Evolutionary conservation across 805 yeast species (phyloP), one percentile per base, ranked within the genome.

Genomic region (Cephaloascus fragrans): DNA sequence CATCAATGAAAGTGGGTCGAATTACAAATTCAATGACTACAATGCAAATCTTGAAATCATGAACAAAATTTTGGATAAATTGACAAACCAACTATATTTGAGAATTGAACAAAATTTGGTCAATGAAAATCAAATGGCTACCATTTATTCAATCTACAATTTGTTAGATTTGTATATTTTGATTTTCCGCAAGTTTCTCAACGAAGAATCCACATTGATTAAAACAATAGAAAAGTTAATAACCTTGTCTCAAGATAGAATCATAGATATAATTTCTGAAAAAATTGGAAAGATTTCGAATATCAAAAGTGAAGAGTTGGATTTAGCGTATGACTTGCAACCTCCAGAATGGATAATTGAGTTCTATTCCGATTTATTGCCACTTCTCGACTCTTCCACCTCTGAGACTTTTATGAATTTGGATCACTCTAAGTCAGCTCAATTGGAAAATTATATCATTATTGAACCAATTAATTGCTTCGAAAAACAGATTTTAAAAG

Each of bases 271-370:
- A 8, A 45, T 64, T 4, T 44, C 47, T 5, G 56, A 55, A 39
- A 50, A 57, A 18, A 49, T 66, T 23, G 55, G 55, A n/a, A 52
- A 66, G 1, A 56, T 64, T 8, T 44, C 43, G 28, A 50, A 51
- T 19, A 61, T 66, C 26, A 64, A 61, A 41, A 61, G 51, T 57
- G 69, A 70, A 3, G 59, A 61, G 38, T 46, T 64, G 17, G 70
- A 64, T 32, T 14, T 31, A 6, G n/a, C 6, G 6, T 23, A 69
- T 20, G 85, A 85, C 43, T 61, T 84, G 18, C 74, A 80, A 43
- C 79, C 95, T 3, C 96, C 97, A 0, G 94, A 84, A 43, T 89
- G 94, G 88, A 60, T 84, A 18, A 63, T 73, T 37, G 80, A 75
- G n/a, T 77, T 80, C 47, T 69, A 82, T 36, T 62, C 75, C 0